phyloP scores from a whole-genome alignment of 2,329 filamentous ascomycete genomes.

The Cytospora chrysosperma region DNA sequence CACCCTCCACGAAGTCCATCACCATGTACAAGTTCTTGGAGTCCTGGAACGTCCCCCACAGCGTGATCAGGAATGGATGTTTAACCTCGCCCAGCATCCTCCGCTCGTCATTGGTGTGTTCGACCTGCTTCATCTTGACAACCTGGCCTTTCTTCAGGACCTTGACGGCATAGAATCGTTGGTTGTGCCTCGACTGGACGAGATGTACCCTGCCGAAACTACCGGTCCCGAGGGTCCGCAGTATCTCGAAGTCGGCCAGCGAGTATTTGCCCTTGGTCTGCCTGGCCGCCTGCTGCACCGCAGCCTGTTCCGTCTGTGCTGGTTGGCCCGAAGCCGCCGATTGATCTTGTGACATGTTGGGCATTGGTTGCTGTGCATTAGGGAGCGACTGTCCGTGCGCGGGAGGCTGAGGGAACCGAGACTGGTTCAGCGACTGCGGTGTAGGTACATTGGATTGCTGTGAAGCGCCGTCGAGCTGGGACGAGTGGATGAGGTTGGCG shows the following conservation, averaged over 20 bases:
- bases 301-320: conserved; percentile 28
- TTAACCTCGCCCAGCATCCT: conserved; percentile 95
- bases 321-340: conserved; percentile 31
- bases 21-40: conserved; percentile 98
- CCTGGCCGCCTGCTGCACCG: conserved; percentile 43
- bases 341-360: conserved; percentile 39
- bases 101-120: conserved; percentile 98
- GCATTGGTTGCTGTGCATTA: conserved; percentile 29
- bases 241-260: conserved; percentile 82
- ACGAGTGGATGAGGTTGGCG: conserved; percentile 74
- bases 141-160: conserved; percentile 98
- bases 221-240: conserved; percentile 90
- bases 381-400: conserved; percentile 29
- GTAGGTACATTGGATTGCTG: conserved; percentile 25
- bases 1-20: conserved; percentile 99
- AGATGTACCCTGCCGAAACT: conserved; percentile 96
- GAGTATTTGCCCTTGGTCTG: conserved; percentile 98
- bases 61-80: conserved; percentile 93
- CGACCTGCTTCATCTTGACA: conserved; percentile 99
- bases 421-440: conserved; percentile 17
- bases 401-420: conserved; percentile 28
- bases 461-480: conserved; percentile 47
- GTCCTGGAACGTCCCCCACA: conserved; percentile 99
- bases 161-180: conserved; percentile 97
- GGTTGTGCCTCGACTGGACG: conserved; percentile 96